These are phyloP conservation scores for Gardenia jasminoides DNA, from an alignment of 257 asterid species.

Conservation along the genomic window DNA sequence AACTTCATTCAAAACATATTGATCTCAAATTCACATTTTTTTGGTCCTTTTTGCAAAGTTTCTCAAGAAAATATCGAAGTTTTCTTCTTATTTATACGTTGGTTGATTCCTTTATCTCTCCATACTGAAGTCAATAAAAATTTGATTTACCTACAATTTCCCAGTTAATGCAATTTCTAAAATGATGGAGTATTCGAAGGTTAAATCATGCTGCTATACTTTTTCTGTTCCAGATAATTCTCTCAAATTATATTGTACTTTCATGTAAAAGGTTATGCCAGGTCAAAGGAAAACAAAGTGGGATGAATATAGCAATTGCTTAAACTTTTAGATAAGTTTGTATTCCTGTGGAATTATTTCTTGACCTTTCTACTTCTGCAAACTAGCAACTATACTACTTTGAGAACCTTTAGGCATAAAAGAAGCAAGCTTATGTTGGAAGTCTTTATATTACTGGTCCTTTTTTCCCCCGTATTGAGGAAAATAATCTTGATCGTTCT, in stretches of 20 bases:
- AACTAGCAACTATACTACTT: not conserved
- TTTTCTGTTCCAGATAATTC: not conserved
- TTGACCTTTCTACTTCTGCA: not conserved
- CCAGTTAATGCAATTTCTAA: not conserved
- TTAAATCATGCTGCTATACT: not conserved
- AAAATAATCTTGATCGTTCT: not conserved
- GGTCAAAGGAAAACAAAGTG: not conserved
- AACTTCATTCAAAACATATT: not conserved
- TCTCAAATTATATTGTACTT: not conserved
- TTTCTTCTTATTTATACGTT: too few species aligned
- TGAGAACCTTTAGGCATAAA: not conserved
- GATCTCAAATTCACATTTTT: not conserved
- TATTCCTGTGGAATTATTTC: not conserved
- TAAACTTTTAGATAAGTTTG: not conserved
- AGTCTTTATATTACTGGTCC: not conserved
- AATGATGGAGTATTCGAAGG: not conserved
- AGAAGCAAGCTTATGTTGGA: not conserved
- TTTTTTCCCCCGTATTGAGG: not conserved
- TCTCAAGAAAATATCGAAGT: not conserved
- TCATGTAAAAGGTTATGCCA: not conserved
- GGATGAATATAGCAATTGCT: not conserved
- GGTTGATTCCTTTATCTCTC: too few species aligned
- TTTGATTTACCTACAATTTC: not conserved
- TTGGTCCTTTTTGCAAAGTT: not conserved
- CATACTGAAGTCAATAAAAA: not conserved